phyloP scores from a whole-genome alignment of 257 asterid genomes.

The Ocimum tenuiflorum region DNA sequence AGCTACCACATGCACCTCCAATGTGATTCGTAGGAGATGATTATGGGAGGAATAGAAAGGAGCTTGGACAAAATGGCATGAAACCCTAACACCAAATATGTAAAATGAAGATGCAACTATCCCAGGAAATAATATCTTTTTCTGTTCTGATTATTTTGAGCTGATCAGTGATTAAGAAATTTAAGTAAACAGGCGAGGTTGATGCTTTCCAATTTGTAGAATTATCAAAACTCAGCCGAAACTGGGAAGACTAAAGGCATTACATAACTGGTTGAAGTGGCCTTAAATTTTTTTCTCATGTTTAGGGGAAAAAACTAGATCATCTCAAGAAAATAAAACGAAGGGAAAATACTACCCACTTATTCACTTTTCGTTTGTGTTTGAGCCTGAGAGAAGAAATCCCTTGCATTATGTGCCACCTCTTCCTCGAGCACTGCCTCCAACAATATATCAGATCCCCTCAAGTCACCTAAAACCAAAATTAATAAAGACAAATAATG shows the following conservation, averaged over 20 bases:
- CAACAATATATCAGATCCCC: conserved; percentile 72
- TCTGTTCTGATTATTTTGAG: neutral
- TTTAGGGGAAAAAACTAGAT: neutral
- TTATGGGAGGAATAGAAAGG: neutral
- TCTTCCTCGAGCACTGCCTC: conserved; percentile 85
- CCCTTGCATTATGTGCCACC: conserved; percentile 75
- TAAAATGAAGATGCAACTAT: neutral
- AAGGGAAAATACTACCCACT: conserved; percentile 12
- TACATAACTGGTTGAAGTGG: neutral
- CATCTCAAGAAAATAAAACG: neutral
- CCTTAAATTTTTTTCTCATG: neutral
- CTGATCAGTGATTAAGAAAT: neutral
- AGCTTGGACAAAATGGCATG: neutral
- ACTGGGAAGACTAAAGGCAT: neutral
- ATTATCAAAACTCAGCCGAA: neutral
- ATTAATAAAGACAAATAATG: neutral
- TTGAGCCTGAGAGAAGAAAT: conserved; percentile 47
- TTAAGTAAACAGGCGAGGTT: neutral
- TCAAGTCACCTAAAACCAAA: conserved; percentile 40
- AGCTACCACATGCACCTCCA: neutral
- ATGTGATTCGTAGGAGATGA: neutral
- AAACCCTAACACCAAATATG: neutral
- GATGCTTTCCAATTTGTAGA: neutral
- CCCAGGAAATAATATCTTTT: neutral
- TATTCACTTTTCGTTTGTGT: conserved; percentile 35